Evolutionary conservation across 371 early-diverging fungal genomes (phyloP).

Genomic region (Basidiobolus heterosporus): DNA sequence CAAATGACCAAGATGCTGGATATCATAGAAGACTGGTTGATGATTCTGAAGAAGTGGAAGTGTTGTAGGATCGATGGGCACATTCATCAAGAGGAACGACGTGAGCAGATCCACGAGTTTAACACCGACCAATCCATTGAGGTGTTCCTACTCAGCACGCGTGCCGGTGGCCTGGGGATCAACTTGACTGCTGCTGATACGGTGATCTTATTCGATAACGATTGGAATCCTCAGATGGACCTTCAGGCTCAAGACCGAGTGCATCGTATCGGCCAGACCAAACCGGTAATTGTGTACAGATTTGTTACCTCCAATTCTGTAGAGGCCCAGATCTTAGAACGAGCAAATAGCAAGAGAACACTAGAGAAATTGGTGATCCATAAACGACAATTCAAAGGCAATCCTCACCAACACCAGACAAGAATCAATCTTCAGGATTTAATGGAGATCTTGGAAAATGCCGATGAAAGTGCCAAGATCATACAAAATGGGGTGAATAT

Average conservation of each 20-base stretch:
- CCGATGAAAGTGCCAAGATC: too few species aligned
- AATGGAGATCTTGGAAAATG: too few species aligned
- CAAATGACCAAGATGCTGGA: constrained; percentile 89
- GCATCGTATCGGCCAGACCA: constrained; percentile 90
- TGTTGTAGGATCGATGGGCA: constrained; percentile 89
- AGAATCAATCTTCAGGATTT: too few species aligned
- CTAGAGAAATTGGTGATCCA: constrained; percentile 82
- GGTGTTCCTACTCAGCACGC: constrained; percentile 90
- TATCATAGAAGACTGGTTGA: constrained; percentile 81
- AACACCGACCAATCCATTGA: constrained; percentile 35
- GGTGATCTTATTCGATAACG: constrained; percentile 81
- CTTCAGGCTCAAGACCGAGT: constrained; percentile 93
- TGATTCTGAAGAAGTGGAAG: constrained; percentile 50
- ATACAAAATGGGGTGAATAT: too few species aligned
- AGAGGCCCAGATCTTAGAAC: constrained; percentile 61
- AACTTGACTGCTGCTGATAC: constrained; percentile 91
- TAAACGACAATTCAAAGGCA: constrained; percentile 48
- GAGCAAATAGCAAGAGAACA: constrained; percentile 68
- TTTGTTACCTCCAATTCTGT: constrained; percentile 73
- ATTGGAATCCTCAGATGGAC: constrained; percentile 97
- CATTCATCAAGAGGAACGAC: constrained; percentile 60
- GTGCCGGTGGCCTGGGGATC: constrained; percentile 93
- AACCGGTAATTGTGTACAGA: constrained; percentile 79
- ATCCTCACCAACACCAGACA: too few species aligned
- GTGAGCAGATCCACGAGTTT: constrained; percentile 42